These are phyloP conservation scores for Ammopiptanthus mongolicus DNA, from an alignment of 306 rosid genomes.

Conservation along the genomic window DNA sequence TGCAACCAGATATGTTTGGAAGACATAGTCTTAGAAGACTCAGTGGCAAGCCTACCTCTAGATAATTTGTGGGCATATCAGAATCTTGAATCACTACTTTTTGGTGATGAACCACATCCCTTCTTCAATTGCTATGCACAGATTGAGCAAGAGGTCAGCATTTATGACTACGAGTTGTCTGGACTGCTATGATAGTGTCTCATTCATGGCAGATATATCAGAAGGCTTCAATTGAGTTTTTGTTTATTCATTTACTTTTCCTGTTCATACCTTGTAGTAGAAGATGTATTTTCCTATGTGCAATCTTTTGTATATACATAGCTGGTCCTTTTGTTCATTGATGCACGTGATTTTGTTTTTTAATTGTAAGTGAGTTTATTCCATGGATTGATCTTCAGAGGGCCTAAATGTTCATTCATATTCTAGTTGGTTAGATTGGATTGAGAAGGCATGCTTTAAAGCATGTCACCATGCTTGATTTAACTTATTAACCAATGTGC, in stretches of 20 bases:
- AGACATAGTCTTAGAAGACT: slow-evolving; percentile 14
- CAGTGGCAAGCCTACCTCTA: background rate
- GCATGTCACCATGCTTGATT: slow-evolving; percentile 1
- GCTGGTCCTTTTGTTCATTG: background rate
- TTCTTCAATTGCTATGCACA: slow-evolving; percentile 20
- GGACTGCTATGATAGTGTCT: slow-evolving; percentile 24
- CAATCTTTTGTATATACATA: slow-evolving; percentile 17
- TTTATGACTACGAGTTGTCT: slow-evolving; percentile 41
- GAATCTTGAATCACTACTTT: slow-evolving; percentile 35
- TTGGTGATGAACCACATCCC: slow-evolving; percentile 28
- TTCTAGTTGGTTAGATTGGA: background rate
- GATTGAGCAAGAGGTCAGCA: slow-evolving; percentile 36
- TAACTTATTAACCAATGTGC: background rate
- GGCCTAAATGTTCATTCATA: background rate
- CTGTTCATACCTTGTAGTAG: slow-evolving; percentile 10
- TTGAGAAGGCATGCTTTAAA: background rate
- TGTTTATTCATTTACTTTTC: slow-evolving; percentile 2
- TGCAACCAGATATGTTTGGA: slow-evolving; percentile 27
- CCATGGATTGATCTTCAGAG: background rate
- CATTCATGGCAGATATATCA: slow-evolving; percentile 3
- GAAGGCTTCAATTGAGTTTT: background rate
- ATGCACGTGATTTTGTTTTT: slow-evolving; percentile 1
- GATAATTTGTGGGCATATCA: slow-evolving; percentile 18
- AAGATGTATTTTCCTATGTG: background rate
- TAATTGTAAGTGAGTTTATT: background rate